Conservation (phyloP, 352 stramenopile species). For the Plasmopara halstedii region DNA sequence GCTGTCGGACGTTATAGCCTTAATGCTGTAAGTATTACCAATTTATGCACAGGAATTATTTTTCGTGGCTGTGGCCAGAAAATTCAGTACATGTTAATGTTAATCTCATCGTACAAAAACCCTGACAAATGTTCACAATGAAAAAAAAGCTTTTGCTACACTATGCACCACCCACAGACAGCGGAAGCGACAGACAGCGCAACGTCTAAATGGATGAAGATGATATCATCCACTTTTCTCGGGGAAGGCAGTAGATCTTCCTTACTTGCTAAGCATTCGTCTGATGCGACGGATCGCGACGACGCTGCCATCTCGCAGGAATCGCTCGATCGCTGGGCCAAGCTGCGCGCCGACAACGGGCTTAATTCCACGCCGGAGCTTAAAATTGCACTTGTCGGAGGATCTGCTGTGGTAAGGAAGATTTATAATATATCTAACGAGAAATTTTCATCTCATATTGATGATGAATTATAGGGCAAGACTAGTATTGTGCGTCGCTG, state of each 20-base stretch:
- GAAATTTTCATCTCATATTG: not conserved
- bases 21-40: no score
- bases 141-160: no score
- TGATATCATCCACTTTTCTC: constrained; percentile 75
- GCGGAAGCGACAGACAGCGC: constrained; percentile 32
- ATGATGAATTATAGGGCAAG: constrained; percentile 45
- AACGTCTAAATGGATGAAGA: constrained; percentile 72
- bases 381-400: constrained; percentile 80
- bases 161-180: constrained; percentile 10
- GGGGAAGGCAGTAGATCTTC: constrained; percentile 34
- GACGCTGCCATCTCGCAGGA: constrained; percentile 4
- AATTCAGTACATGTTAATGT: no score
- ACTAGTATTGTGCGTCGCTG: constrained; percentile 74
- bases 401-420: constrained; percentile 49
- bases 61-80: no score
- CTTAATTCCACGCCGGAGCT: constrained; percentile 49
- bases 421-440: not conserved
- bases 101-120: no score
- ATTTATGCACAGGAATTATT: no score
- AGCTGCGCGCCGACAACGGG: constrained; percentile 20
- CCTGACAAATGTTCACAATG: no score
- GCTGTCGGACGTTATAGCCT: no score
- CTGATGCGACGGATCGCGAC: constrained; percentile 1
- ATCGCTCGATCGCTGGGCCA: constrained; percentile 8
- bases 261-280: constrained; percentile 33